Evolutionary conservation across 2,329 filamentous ascomycete species (phyloP).

Genomic region (Tolypocladium endophyticum): DNA sequence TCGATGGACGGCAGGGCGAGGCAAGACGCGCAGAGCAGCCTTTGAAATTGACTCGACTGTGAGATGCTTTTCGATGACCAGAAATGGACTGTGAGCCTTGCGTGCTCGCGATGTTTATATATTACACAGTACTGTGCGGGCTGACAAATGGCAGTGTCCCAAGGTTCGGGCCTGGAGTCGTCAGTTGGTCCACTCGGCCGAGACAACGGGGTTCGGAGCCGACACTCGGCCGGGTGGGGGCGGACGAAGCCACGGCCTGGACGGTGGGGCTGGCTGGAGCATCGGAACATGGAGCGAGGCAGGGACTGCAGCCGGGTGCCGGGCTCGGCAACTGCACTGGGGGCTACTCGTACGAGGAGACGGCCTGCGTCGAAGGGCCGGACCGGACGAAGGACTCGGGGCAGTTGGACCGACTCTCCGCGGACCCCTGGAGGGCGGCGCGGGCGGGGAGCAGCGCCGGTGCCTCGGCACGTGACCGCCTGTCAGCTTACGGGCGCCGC

Average conservation of each 20-base stretch:
- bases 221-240: neutral
- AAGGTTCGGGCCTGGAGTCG: neutral
- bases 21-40: neutral
- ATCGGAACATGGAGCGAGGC: too few species aligned
- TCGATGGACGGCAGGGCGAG: neutral
- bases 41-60: neutral
- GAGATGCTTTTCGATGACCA: neutral
- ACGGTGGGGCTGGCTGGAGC: too few species aligned
- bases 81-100: neutral
- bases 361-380: neutral
- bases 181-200: neutral
- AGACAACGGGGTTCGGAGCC: neutral
- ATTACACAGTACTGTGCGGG: too few species aligned
- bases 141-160: neutral
- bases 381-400: neutral
- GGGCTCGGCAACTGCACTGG: neutral
- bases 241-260: neutral
- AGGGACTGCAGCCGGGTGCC: too few species aligned
- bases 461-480: neutral
- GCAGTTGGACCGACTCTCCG: neutral
- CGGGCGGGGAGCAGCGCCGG: too few species aligned
- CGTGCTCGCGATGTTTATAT: neutral
- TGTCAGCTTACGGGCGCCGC: neutral
- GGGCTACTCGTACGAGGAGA: too few species aligned
- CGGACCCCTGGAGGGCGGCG: neutral